Evolutionary conservation across 768 basidiomycete genomes (phyloP), one percentile per base, ranked within the genome.

Genomic region (Amanita molliuscula): DNA sequence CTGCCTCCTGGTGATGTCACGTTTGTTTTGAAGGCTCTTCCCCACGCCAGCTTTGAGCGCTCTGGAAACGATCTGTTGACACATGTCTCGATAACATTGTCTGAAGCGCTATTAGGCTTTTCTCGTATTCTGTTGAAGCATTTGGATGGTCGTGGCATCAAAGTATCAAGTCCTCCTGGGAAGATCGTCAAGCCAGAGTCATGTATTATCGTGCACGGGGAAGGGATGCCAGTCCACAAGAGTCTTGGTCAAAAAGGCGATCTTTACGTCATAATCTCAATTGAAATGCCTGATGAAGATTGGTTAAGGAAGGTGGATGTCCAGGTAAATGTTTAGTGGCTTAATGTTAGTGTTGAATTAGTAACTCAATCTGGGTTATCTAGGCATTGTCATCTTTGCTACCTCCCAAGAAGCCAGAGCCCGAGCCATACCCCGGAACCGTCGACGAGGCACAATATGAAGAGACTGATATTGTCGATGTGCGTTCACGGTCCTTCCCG

Each of bases 81-180:
- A 2, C 81, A 77, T 28, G 79, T 92, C 50, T 81, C 82, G 41
- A 84, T 99, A 50, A 94, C 91, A 0, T 73, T 98, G 25, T 94
- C 93, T 8, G 95, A 99, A 66, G 89, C 93, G 3, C 76, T 98
- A 8, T 76, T 96, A 47, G 95, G 95, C n/a, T 94, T 99, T 69
- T 88, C 84, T 42, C 81, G 95, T 23, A 84, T 97, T 54, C 67
- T 96, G 20, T 70, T 99, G 51, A 88, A 84, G 6, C 95, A 99
- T 63, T 74, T 99, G 26, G 95, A 99, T 60, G 93, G 93, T 8
- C 80, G 92, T 11, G 92, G 92, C n/a, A 74, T 97, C 46, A 80
- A 79, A 33, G 78, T 96, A 10, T 67, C 79, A 0, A 84, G 79
- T 55, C 88, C 88, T 4, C 73, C 78, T 0, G 81, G 84, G 6